phyloP scores from a whole-genome alignment of 2,329 filamentous ascomycete genomes.

The Colletotrichum gloeosporioides region DNA sequence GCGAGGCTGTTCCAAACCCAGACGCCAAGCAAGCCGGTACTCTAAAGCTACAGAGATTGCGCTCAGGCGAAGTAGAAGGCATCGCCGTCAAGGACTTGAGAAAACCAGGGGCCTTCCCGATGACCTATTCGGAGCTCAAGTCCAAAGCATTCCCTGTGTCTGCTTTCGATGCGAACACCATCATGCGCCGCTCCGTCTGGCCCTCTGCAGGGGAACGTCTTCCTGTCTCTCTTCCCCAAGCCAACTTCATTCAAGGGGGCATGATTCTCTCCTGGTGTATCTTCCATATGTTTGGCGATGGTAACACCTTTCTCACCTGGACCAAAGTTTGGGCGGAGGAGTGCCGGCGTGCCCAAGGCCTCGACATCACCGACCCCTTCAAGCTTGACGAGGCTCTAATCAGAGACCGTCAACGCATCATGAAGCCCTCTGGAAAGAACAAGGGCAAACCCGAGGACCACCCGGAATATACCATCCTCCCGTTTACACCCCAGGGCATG shows the following conservation, averaged over 20 bases:
- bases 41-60: neutral
- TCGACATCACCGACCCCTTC: neutral
- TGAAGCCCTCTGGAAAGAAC: neutral
- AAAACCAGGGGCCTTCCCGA: neutral
- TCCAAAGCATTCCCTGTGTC: neutral
- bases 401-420: neutral
- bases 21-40: neutral
- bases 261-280: conserved; percentile 3
- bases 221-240: neutral
- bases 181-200: neutral
- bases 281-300: neutral
- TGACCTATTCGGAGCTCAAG: conserved; percentile 2
- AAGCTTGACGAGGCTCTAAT: neutral
- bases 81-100: conserved; percentile 5
- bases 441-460: neutral
- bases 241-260: conserved; percentile 10
- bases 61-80: neutral
- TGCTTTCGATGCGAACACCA: neutral
- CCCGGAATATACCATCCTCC: conserved; percentile 10
- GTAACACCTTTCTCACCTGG: neutral
- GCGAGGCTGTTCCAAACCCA: conserved; percentile 32
- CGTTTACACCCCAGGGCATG: neutral
- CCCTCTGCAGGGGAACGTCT: neutral
- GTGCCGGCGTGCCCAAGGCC: conserved; percentile 2
- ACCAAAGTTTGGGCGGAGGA: conserved; percentile 6